Evolutionary conservation across 768 basidiomycete genomes (phyloP), one percentile per base, ranked within the genome.

Genomic region (Suillus alpinus): DNA sequence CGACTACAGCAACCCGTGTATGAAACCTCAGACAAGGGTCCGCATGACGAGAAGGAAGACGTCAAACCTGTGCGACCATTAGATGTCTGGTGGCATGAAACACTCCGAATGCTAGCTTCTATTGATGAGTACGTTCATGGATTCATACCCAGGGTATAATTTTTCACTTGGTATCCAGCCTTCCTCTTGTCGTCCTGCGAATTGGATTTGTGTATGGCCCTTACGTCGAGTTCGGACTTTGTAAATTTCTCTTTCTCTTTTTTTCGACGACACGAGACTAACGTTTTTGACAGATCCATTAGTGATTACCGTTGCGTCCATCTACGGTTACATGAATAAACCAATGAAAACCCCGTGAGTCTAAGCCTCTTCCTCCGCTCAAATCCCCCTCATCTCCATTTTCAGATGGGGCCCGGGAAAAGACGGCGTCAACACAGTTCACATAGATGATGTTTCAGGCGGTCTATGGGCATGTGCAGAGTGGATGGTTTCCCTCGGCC

Each of bases 61-160:
- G 74, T 86, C 52, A 89, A 89, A 68, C 92, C 93, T 12, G 74
- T 78, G 20, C 87, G 86, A 49, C 81, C 85, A 6, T 74, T 86
- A 61, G 92, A 93, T 18, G 84, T 78, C 18, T 95, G 93, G 93
- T 94, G 92, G 91, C 93, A 95, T 65, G 93, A 94, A 76, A 85
- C 89, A 1, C 76, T 91, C 29, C 83, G 92, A 37, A 83, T 83
- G 70, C 71, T 94, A 62, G 90, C 87, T 23, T 84, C 86, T 6
- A 91, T 94, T 59, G 78, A 85, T 63, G 83, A 85, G 92, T 92
- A 67, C 58, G 81, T 75, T 58, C 23, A 14, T 13, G 50, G 60
- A 20, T 55, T 31, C 31, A 8, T 40, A 53, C 32, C 51, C 7
- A 59, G 20, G 20, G 41, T 31, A 37, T 16, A 39, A 26, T 32